phyloP scores from a whole-genome alignment of 2,329 filamentous ascomycete species.

The Diaporthe caulivora region DNA sequence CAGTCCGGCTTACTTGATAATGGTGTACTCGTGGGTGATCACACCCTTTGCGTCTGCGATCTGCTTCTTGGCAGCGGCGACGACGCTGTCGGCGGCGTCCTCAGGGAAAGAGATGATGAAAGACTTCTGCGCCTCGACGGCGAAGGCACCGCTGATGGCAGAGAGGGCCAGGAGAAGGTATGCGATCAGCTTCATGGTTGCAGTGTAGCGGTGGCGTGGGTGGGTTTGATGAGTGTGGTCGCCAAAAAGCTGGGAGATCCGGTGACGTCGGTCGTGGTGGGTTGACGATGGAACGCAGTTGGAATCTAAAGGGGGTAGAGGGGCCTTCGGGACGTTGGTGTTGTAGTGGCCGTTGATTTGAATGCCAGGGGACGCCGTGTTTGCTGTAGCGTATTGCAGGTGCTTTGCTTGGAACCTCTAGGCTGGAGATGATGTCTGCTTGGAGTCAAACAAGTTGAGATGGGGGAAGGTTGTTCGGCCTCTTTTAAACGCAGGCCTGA shows the following conservation, averaged over 20 bases:
- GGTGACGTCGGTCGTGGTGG: slow-evolving; percentile 8
- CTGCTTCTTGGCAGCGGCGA: slow-evolving; percentile 78
- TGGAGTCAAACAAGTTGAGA: background rate
- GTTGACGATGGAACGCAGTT: background rate
- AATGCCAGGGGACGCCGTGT: background rate
- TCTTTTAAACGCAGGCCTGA: slow-evolving; percentile 2
- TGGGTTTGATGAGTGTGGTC: background rate
- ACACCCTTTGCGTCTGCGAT: slow-evolving; percentile 78
- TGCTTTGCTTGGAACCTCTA: background rate
- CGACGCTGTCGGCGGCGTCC: slow-evolving; percentile 74
- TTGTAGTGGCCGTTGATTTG: background rate
- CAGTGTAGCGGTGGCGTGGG: slow-evolving; percentile 31
- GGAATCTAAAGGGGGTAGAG: background rate
- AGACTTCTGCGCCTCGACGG: slow-evolving; percentile 76
- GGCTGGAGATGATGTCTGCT: background rate
- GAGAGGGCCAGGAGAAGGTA: slow-evolving; percentile 68
- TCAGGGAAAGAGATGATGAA: slow-evolving; percentile 84
- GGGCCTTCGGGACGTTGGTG: background rate
- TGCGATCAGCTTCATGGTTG: slow-evolving; percentile 73
- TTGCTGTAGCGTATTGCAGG: background rate
- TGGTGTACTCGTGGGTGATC: slow-evolving; percentile 82
- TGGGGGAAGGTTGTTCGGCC: background rate
- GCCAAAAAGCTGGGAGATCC: background rate
- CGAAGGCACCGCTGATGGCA: slow-evolving; percentile 69
- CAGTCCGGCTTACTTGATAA: slow-evolving; percentile 71